phyloP scores from a whole-genome alignment of 495 filamentous ascomycete genomes.

The Xylaria grammica region DNA sequence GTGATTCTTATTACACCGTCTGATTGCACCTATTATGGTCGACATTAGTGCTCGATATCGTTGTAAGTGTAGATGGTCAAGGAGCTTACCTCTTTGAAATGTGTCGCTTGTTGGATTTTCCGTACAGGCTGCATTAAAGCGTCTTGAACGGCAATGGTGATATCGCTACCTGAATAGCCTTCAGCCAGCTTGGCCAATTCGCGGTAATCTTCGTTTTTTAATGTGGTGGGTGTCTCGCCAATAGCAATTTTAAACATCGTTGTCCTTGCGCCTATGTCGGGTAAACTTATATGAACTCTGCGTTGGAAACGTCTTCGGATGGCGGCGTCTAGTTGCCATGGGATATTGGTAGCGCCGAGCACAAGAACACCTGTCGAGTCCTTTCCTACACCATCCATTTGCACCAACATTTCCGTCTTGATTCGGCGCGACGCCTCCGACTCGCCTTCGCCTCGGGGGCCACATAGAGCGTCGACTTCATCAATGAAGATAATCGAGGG shows the following conservation, averaged over 20 bases:
- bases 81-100: conserved; percentile 85
- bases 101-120: conserved; percentile 97
- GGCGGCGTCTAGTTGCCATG: conserved; percentile 98
- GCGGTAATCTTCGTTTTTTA: conserved; percentile 77
- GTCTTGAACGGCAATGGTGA: conserved; percentile 94
- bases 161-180: conserved; percentile 95
- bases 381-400: conserved; percentile 98
- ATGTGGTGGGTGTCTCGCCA: conserved; percentile 86
- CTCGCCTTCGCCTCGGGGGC: conserved; percentile 95
- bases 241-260: conserved; percentile 97
- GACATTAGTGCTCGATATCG: conserved; percentile 6
- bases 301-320: conserved; percentile 96
- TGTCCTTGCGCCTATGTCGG: conserved; percentile 85
- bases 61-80: conserved; percentile 6
- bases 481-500: conserved; percentile 99
- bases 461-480: conserved; percentile 96
- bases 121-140: conserved; percentile 97
- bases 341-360: conserved; percentile 96
- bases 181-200: conserved; percentile 81
- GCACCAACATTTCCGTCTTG: conserved; percentile 97
- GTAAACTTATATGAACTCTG: conserved; percentile 91
- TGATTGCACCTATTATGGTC: conserved; percentile 62
- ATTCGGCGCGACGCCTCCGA: conserved; percentile 96
- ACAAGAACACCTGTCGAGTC: conserved; percentile 94
- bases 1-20: conserved; percentile 81